Conservation (phyloP, 75 land plant species). For the Cupressus sempervirens region DNA sequence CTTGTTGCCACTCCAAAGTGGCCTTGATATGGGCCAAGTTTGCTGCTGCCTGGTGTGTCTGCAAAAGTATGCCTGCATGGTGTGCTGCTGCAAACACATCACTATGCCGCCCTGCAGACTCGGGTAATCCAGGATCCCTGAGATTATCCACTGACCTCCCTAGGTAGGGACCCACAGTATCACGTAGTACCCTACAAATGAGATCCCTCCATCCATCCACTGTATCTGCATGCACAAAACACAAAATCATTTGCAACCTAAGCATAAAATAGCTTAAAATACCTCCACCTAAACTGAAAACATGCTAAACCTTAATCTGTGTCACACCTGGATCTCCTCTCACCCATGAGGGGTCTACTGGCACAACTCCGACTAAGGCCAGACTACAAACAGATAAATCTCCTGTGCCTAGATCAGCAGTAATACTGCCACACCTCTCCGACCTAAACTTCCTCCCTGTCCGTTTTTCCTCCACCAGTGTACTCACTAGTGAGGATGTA, state of each 20-base stretch:
- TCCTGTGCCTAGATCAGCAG: not conserved
- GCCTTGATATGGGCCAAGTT: not conserved
- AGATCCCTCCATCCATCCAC: not conserved
- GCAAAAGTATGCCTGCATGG: constrained; percentile 1
- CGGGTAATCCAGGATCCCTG: not conserved
- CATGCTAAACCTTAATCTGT: not conserved
- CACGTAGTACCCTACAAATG: not conserved
- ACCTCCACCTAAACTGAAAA: not conserved
- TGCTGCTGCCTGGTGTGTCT: constrained; percentile 1
- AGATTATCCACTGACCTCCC: not conserved
- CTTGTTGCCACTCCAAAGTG: not conserved
- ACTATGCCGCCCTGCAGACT: not conserved
- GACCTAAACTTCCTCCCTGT: not conserved
- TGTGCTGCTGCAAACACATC: not conserved
- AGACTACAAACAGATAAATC: not conserved
- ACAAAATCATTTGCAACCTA: not conserved
- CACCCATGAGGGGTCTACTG: not conserved
- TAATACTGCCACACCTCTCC: not conserved
- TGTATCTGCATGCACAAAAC: not conserved
- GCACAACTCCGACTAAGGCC: not conserved
- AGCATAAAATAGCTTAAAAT: not conserved
- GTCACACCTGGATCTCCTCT: not conserved
- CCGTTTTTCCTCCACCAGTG: not conserved
- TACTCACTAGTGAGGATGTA: not conserved
- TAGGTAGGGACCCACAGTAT: not conserved